Evolutionary conservation across 768 basidiomycete species (phyloP).

Genomic region (Phanerodontia chrysosporium): DNA sequence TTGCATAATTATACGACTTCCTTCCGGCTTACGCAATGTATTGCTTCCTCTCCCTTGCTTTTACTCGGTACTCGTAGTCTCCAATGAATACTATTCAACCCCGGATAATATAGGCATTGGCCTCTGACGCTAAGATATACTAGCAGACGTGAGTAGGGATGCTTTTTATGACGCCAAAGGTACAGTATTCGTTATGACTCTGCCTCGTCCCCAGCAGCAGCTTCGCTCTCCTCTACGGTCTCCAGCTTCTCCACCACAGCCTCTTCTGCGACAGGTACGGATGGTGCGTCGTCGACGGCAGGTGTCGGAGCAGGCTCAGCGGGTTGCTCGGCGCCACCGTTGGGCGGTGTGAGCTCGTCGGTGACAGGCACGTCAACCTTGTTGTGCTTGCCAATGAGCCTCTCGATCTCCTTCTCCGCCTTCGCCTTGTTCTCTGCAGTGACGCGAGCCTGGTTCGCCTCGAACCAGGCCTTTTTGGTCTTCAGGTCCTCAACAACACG

Average conservation of each 20-base stretch:
- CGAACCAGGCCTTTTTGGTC: conserved; percentile 93
- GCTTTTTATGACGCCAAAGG: not conserved
- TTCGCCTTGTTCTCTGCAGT: conserved; percentile 79
- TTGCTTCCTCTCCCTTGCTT: conserved; percentile 15
- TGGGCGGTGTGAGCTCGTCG: conserved; percentile 33
- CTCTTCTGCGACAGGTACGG: conserved; percentile 32
- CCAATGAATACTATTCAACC: conserved; percentile 7
- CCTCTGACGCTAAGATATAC: conserved; percentile 6
- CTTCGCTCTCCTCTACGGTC: conserved; percentile 31
- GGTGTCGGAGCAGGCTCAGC: conserved; percentile 44
- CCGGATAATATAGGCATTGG: conserved; percentile 1
- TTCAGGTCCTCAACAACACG: conserved; percentile 87
- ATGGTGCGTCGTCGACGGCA: conserved; percentile 26
- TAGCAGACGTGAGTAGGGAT: conserved; percentile 5
- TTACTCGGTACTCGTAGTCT: conserved; percentile 10
- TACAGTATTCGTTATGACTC: not conserved
- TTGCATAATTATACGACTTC: conserved; percentile 24
- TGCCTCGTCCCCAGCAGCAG: conserved; percentile 13
- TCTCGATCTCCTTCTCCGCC: conserved; percentile 71
- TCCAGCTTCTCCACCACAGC: conserved; percentile 42
- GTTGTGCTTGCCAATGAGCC: conserved; percentile 42
- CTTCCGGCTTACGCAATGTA: conserved; percentile 20
- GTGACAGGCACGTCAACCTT: conserved; percentile 26
- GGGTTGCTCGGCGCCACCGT: conserved; percentile 37
- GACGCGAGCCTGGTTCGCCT: conserved; percentile 82